Conservation (phyloP, 1,284 basidiomycete species). For the Takashimella koratensis region DNA sequence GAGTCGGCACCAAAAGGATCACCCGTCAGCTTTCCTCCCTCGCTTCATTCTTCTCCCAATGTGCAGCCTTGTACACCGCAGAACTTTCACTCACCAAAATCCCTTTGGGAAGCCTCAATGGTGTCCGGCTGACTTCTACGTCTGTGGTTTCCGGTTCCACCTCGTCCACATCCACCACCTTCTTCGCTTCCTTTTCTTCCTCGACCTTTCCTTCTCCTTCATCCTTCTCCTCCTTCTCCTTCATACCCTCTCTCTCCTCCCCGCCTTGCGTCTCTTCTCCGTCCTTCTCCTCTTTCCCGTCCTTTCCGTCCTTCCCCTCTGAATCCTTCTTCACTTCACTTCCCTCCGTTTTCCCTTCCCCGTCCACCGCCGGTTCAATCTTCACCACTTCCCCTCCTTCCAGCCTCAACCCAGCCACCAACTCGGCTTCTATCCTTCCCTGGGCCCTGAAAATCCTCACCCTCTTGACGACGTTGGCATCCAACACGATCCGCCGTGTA, state of each 20-base stretch:
- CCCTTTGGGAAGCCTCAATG: conserved; percentile 35
- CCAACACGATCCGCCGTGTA: conserved; percentile 76
- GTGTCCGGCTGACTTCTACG: conserved; percentile 1
- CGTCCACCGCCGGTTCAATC: conserved; percentile 3
- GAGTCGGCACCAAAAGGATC: too few species aligned
- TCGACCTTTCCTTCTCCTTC: conserved; percentile 5
- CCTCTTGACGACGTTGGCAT: conserved; percentile 77
- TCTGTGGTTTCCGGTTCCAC: neutral
- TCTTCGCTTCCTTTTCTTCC: conserved; percentile 4
- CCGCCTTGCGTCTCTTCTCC: conserved; percentile 3
- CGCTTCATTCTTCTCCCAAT: too few species aligned
- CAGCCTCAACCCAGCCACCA: conserved; percentile 32
- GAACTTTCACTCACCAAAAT: conserved; percentile 44
- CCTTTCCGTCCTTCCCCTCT: conserved; percentile 6
- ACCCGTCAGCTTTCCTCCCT: too few species aligned
- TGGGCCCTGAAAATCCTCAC: conserved; percentile 76
- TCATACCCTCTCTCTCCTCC: conserved; percentile 7
- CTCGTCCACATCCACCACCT: conserved; percentile 13
- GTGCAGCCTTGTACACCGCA: too few species aligned
- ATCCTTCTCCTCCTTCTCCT: conserved; percentile 7
- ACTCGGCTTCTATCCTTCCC: conserved; percentile 76
- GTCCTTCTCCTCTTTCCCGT: conserved; percentile 3
- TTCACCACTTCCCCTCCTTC: conserved; percentile 7
- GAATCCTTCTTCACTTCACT: conserved; percentile 7
- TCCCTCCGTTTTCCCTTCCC: conserved; percentile 8